A percentile compares a stretch with the other conserved stretches of the same genome.
Evolutionary conservation across 2,329 filamentous ascomycete genomes (phyloP).

Genomic region (Aspergillus fructus): DNA sequence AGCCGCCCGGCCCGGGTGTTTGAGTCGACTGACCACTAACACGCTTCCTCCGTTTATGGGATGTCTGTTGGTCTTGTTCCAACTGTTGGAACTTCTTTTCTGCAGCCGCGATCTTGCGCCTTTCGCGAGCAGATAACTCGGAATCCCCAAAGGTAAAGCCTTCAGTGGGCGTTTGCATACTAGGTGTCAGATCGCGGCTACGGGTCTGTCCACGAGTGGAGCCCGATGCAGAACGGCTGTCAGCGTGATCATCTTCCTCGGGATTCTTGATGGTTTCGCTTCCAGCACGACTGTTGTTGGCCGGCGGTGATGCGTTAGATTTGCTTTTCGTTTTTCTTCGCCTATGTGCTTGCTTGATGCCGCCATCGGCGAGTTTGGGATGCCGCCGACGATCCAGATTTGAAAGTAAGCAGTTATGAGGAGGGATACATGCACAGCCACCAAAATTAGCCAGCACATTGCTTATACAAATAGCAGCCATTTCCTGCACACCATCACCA

Average conservation of each 20-base stretch:
- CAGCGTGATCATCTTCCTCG: constrained; percentile 57
- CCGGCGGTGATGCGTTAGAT: constrained; percentile 53
- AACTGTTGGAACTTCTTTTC: constrained; percentile 63
- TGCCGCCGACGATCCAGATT: constrained; percentile 45
- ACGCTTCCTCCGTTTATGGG: constrained; percentile 56
- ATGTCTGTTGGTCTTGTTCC: constrained; percentile 55
- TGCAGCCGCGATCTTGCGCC: constrained; percentile 62
- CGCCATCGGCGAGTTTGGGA: constrained; percentile 31
- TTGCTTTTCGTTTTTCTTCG: constrained; percentile 50
- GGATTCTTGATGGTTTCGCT: constrained; percentile 55
- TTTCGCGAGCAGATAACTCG: constrained; percentile 62
- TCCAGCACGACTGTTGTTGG: constrained; percentile 58
- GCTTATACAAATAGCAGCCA: constrained; percentile 46
- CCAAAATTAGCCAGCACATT: constrained; percentile 51
- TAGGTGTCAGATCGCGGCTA: constrained; percentile 63
- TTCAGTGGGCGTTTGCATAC: constrained; percentile 48
- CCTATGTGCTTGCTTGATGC: constrained; percentile 45
- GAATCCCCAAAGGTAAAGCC: constrained; percentile 35
- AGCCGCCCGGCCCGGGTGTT: constrained; percentile 24
- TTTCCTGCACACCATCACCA: constrained; percentile 40
- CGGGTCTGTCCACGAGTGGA: constrained; percentile 56
- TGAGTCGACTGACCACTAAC: constrained; percentile 55
- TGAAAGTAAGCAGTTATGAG: constrained; percentile 40
- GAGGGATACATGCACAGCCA: constrained; percentile 47
- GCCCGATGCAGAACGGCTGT: constrained; percentile 57